Conservation (phyloP, 108 stramenopile species). For the Bacterosira constricta region DNA sequence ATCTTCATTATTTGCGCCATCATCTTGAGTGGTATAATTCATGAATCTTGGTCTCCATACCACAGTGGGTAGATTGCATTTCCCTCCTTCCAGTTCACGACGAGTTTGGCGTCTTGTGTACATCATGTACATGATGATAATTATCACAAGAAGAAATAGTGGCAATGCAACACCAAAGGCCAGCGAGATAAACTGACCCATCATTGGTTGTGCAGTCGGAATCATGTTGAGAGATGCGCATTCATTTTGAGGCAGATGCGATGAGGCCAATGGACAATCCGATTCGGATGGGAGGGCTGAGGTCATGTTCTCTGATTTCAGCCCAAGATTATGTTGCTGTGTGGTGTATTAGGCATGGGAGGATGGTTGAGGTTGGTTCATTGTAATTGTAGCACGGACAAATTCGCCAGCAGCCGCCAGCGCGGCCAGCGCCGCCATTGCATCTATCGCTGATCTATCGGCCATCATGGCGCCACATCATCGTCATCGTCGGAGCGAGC, state of each 20-base stretch:
- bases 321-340: no score
- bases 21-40: slow-evolving; percentile 50
- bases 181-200: not conserved
- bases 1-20: slow-evolving; percentile 17
- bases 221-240: not conserved
- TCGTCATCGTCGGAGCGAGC: no score
- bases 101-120: slow-evolving; percentile 27
- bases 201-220: not conserved
- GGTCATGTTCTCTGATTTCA: no score
- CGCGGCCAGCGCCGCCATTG: no score
- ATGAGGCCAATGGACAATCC: not conserved
- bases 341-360: no score
- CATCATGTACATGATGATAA: not conserved
- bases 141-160: not conserved
- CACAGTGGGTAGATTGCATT: slow-evolving; percentile 71
- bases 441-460: no score
- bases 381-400: no score
- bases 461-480: no score
- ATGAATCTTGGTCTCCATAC: slow-evolving; percentile 77
- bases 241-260: not conserved
- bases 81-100: slow-evolving; percentile 32
- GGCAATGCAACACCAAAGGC: not conserved
- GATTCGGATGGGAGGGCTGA: not conserved
- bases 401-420: no score
- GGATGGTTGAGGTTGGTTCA: no score